phyloP scores from a whole-genome alignment of 805 yeast species.

The Schwanniomyces vanrijiae region DNA sequence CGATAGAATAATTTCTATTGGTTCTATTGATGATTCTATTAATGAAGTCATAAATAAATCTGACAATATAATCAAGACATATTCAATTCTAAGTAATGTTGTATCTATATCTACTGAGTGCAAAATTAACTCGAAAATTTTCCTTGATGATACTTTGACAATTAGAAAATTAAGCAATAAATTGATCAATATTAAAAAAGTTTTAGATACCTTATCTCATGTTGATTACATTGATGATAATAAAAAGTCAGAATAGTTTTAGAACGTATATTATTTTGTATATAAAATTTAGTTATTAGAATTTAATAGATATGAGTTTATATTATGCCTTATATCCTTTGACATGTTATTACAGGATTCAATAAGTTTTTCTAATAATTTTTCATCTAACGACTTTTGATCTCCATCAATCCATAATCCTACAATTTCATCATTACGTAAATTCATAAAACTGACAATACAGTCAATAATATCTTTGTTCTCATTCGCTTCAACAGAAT shows the following conservation, averaged over 20 bases:
- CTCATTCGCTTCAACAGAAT: slow-evolving; percentile 11
- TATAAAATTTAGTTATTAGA: slow-evolving; percentile 5
- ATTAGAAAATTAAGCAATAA: slow-evolving; percentile 29
- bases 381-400: slow-evolving; percentile 21
- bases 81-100: slow-evolving; percentile 24
- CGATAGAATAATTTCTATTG: slow-evolving; percentile 27
- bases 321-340: slow-evolving; percentile 38
- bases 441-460: slow-evolving; percentile 52
- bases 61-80: slow-evolving; percentile 28
- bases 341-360: slow-evolving; percentile 48
- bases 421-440: slow-evolving; percentile 56
- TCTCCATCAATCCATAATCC: slow-evolving; percentile 54
- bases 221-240: slow-evolving; percentile 8
- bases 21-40: slow-evolving; percentile 27
- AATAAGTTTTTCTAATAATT: slow-evolving; percentile 25
- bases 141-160: slow-evolving; percentile 29
- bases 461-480: slow-evolving; percentile 27
- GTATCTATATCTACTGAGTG: slow-evolving; percentile 36
- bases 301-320: slow-evolving; percentile 44
- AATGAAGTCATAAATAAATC: slow-evolving; percentile 22
- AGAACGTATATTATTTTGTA: background rate
- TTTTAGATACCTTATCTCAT: slow-evolving; percentile 35
- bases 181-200: slow-evolving; percentile 33
- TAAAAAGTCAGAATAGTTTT: slow-evolving; percentile 8
- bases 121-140: slow-evolving; percentile 37